Evolutionary conservation across 805 yeast species (phyloP), one percentile per base, ranked within the genome.

Genomic region (Pichia sporocuriosa): DNA sequence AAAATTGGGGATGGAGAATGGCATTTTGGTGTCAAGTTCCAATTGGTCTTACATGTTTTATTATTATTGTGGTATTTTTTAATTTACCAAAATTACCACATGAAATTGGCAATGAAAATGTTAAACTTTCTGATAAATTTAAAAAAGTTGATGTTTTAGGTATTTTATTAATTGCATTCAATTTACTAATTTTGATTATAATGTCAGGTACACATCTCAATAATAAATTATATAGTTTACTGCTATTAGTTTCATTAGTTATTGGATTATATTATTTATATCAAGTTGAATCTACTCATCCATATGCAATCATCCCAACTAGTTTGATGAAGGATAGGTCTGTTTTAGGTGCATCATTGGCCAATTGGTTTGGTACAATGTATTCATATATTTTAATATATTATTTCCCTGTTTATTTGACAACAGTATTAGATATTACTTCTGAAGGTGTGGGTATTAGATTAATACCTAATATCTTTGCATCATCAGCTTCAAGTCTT

Each of bases 241-340:
- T 26, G 2, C 32, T 48, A 21, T 17, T 36, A 16, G 31, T 15
- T 11, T 9, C 35, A 4, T 35, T 48, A 16, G 4, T 36, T 4
- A n/a, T 39, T 39, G 51, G 51, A 6, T 11, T 44, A 5, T 39
- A 42, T 30, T 6, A 16, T 15, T 42, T 47, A 20, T 48, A 47
- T 28, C 35, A 41, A 29, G 46, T 52, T 4, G 65, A 59, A 41
- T 39, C 42, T 17, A 35, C 40, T 6, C 50, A 49, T 27, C 21
- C 43, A 3, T 79, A 76, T 49, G 87, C 90, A 8, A 76, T 80
- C 10, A 66, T 82, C 24, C 88, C 88, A 3, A 55, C 81, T 20
- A 59, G 62, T 13, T 68, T 81, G 50, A 61, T 81, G 58, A 62
- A 65, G 4, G 70, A 77, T 40, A 65, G 81, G 47, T 77, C 86